Conservation (phyloP, 176 grass and related monocot genomes). For the Lolium multiflorum region DNA sequence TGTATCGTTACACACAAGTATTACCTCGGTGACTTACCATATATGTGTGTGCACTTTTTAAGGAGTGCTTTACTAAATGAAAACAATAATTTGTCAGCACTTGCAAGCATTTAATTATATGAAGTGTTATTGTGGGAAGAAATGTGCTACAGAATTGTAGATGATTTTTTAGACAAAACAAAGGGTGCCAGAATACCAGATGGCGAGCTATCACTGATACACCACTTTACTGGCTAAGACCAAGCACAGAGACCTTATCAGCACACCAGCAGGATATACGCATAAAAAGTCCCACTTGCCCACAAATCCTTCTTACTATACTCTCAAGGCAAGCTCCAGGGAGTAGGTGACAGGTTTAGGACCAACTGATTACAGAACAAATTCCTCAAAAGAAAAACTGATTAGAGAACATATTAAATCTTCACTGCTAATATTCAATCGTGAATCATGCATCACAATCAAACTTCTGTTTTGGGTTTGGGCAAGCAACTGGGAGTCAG, state of each 20-base stretch:
- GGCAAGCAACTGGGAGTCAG: conserved; percentile 22
- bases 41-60: background rate
- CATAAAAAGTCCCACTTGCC: background rate
- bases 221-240: background rate
- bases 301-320: background rate
- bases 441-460: background rate
- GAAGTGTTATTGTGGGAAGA: background rate
- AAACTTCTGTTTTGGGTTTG: conserved; percentile 29
- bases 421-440: conserved; percentile 34
- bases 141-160: background rate
- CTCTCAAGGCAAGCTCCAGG: background rate
- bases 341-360: conserved; percentile 55
- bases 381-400: background rate
- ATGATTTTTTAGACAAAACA: background rate
- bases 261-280: background rate
- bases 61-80: no score
- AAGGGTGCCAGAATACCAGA: background rate
- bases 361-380: conserved; percentile 31
- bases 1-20: no score
- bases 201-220: background rate
- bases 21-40: no score
- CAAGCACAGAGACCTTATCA: background rate
- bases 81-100: no score
- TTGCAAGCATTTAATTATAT: background rate
- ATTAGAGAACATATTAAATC: conserved; percentile 18